Conservation (phyloP, 176 grass and related monocot genomes). For the Eleusine indica region DNA sequence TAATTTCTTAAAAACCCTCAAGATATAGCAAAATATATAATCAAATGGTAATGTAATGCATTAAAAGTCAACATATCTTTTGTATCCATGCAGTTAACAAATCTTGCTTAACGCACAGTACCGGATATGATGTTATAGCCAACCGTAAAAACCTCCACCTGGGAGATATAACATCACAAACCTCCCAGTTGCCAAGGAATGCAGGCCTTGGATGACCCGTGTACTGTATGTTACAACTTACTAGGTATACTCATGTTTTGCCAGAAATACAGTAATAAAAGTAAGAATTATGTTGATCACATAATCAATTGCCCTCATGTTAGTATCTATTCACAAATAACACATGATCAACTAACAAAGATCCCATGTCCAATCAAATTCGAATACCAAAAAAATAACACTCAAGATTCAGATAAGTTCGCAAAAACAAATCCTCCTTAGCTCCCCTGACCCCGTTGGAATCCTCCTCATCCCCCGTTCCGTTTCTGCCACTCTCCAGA, state of each 20-base stretch:
- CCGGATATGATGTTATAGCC: neutral
- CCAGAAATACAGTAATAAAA: neutral
- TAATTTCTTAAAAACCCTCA: neutral
- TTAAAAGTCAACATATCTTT: neutral
- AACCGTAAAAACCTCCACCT: neutral
- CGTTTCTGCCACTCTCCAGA: constrained; percentile 73
- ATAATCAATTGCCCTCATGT: neutral
- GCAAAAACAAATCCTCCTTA: constrained; percentile 5
- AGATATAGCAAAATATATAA: neutral
- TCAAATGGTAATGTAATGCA: neutral
- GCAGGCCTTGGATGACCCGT: neutral
- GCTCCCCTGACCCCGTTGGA: constrained; percentile 45
- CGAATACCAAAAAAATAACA: neutral
- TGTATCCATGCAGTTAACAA: neutral
- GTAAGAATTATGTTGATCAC: neutral
- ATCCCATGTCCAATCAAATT: neutral
- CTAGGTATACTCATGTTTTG: neutral
- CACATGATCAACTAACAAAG: constrained; percentile 23
- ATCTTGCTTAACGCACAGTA: neutral
- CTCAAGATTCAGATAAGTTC: constrained; percentile 55
- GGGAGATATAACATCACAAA: neutral
- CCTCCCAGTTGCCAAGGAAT: neutral
- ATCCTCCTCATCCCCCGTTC: constrained; percentile 55
- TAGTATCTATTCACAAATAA: neutral
- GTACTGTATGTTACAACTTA: neutral